Conservation (phyloP, 2,329 filamentous ascomycete species). For the Tolypocladium tropicale region DNA sequence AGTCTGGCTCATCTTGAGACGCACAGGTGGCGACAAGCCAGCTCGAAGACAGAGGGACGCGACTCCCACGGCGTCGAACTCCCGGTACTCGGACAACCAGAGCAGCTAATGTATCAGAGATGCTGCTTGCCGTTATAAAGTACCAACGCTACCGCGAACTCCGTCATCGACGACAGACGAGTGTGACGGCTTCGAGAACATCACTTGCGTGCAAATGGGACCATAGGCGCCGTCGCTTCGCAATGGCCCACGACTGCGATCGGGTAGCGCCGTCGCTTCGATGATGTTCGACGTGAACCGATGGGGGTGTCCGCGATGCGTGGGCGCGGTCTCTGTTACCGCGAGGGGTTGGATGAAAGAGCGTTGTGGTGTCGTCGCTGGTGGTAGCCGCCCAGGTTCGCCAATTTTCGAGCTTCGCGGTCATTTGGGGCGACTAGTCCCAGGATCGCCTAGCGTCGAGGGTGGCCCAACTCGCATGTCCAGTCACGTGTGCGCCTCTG, state of each 20-base stretch:
- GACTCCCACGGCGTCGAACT: neutral
- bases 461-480: neutral
- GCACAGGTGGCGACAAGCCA: neutral
- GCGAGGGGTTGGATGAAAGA: neutral
- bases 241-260: neutral
- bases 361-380: neutral
- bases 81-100: neutral
- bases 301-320: neutral
- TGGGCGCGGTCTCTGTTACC: neutral
- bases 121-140: neutral
- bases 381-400: neutral
- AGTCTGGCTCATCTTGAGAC: conserved; percentile 17
- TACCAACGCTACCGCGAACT: neutral
- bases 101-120: neutral
- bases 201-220: too few relatives aligned
- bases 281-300: neutral
- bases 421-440: neutral
- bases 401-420: conserved; percentile 1
- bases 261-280: neutral
- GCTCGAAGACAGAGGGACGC: neutral
- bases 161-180: neutral
- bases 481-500: conserved; percentile 13
- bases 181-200: neutral
- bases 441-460: neutral
- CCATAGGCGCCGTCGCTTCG: too few relatives aligned